Percentiles rank a stretch among this genome's conserved stretches.
phyloP scores from a whole-genome alignment of 768 basidiomycete genomes.

The Auriscalpium vulgare region DNA sequence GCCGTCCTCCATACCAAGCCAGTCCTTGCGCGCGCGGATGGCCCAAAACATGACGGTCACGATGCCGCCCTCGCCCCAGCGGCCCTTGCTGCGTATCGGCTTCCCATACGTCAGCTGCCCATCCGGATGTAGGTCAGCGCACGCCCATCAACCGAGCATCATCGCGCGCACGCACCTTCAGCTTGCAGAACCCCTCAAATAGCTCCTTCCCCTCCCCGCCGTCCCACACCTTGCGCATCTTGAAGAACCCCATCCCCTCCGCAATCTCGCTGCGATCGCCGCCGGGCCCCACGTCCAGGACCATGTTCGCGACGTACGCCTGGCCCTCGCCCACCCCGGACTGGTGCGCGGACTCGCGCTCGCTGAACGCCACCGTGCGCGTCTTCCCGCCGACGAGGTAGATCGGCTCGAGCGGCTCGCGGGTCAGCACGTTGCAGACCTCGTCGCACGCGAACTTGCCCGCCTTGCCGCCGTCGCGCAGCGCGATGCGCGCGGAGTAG shows the following conservation, averaged over 20 bases:
- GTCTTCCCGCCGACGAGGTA: neutral
- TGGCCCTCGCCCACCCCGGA: neutral
- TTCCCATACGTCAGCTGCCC: neutral
- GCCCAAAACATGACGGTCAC: neutral
- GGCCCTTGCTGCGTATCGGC: neutral
- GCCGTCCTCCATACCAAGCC: neutral
- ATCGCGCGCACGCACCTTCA: neutral
- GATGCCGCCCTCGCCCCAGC: neutral
- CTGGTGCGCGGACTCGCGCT: neutral
- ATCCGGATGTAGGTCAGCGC: neutral
- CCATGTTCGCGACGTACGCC: neutral
- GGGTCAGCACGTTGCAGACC: neutral
- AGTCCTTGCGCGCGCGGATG: neutral
- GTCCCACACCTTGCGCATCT: conserved; percentile 11
- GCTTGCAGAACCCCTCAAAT: conserved; percentile 4
- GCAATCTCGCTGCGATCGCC: neutral
- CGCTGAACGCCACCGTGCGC: neutral
- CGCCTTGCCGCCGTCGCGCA: neutral
- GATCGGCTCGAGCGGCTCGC: neutral
- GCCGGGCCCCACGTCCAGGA: neutral
- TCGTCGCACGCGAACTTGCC: neutral
- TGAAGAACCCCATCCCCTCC: neutral
- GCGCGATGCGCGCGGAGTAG: neutral
- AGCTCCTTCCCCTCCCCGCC: neutral
- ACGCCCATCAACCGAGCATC: too few species aligned